Conservation (phyloP, 2,329 filamentous ascomycete species). For the Colletotrichum orchidophilum region DNA sequence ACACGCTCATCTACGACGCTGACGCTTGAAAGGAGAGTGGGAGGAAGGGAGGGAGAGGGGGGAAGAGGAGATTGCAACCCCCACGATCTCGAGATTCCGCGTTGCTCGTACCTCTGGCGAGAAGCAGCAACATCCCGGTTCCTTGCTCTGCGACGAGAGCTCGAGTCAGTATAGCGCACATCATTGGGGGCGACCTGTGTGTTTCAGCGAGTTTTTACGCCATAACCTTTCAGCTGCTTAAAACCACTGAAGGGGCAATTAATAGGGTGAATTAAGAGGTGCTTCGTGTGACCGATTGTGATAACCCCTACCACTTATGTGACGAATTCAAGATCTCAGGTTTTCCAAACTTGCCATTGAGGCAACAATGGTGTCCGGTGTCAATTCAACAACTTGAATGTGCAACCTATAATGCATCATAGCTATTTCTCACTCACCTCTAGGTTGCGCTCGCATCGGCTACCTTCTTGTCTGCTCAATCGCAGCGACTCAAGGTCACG, state of each 20-base stretch:
- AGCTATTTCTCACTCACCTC: not conserved
- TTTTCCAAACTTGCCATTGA: not conserved
- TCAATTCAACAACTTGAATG: not conserved
- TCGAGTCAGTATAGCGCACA: constrained; percentile 13
- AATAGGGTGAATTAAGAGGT: not conserved
- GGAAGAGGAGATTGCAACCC: not conserved
- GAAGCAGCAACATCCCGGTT: not conserved
- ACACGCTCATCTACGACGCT: not conserved
- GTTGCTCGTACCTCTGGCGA: not conserved
- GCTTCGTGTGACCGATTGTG: not conserved
- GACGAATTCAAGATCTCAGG: not conserved
- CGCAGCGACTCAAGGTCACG: not conserved
- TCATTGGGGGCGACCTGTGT: not conserved
- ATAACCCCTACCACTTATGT: not conserved
- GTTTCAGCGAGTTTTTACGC: constrained; percentile 20
- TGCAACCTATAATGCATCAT: not conserved
- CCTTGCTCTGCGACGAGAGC: constrained; percentile 1
- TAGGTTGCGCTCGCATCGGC: not conserved
- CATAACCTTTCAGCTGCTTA: not conserved
- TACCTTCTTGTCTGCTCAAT: too few relatives aligned
- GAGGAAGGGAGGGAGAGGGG: not conserved
- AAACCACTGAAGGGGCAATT: not conserved
- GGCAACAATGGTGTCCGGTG: not conserved
- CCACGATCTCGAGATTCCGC: not conserved
- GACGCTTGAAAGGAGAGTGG: not conserved